Evolutionary conservation across 257 asterid genomes (phyloP), one percentile per base, ranked within the genome.

Genomic region (Nicotiana knightiana): DNA sequence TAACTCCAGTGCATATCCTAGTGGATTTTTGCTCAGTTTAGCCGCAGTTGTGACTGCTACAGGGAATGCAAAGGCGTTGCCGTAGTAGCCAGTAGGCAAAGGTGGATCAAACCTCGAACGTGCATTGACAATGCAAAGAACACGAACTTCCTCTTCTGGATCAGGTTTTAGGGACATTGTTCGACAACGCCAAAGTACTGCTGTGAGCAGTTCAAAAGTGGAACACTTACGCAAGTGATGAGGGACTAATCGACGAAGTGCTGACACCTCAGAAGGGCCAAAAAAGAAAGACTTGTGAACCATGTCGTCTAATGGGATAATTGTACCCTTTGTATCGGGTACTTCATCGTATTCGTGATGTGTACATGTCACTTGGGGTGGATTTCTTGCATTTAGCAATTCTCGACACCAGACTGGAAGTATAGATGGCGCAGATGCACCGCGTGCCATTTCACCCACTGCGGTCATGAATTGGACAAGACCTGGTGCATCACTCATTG

Each of bases 401-500:
- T 91, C 90, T 4, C 98, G 68, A 8, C 87, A 80, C 97, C 97
- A 93, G 4, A 92, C 91, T 0, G 97, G 97, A 9, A 28, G 59
- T 0, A 86, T 57, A 0, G 95, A 89, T 4, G 89, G 97, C 75
- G 68, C 13, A 2, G 82, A 24, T 0, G 88, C 87, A 2, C 95
- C 97, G 6, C 88, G 87, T 12, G 98, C 97, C 0, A 92, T 80
- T 77, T 93, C 96, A 5, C 88, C 92, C 0, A 92, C 85, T 4
- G 95, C 93, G 0, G 84, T 48, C 93, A 90, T 88, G 79, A 93
- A 93, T 70, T 89, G 97, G 63, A 84, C 90, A 0, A 92, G 89
- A 10, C 98, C 98, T 0, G 90, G 73, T 4, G 87, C 97, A 32
- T 93, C 98, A 46, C 92, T 16, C 87, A 92, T 87, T 0, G 96